Evolutionary conservation across 371 early-diverging fungal genomes (phyloP).

Genomic region (Zychaea mexicana): DNA sequence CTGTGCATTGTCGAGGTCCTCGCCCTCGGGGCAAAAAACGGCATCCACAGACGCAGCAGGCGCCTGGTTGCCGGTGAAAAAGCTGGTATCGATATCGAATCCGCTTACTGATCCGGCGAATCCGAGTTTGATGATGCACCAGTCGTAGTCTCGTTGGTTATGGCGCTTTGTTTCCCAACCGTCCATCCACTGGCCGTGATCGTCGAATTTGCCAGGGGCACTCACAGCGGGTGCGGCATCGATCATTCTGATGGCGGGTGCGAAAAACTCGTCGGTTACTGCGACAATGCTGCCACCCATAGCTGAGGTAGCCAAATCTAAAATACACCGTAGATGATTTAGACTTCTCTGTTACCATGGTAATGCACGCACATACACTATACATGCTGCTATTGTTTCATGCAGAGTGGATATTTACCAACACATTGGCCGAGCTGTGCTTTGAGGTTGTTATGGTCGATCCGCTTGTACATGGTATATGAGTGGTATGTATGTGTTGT

Average conservation of each 20-base stretch:
- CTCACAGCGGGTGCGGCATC: slow-evolving; percentile 71
- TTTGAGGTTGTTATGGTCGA: slow-evolving; percentile 7
- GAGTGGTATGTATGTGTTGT: not conserved
- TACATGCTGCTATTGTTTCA: no score
- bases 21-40: slow-evolving; percentile 50
- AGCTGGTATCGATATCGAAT: slow-evolving; percentile 86
- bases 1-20: slow-evolving; percentile 42
- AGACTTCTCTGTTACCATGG: not conserved
- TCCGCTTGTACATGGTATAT: slow-evolving; percentile 3
- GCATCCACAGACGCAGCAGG: slow-evolving; percentile 78
- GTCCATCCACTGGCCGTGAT: slow-evolving; percentile 81
- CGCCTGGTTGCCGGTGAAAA: slow-evolving; percentile 89
- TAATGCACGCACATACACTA: not conserved
- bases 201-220: slow-evolving; percentile 62
- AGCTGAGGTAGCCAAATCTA: slow-evolving; percentile 77
- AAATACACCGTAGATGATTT: not conserved
- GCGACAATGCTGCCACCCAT: slow-evolving; percentile 76
- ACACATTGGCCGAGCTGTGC: slow-evolving; percentile 7
- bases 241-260: slow-evolving; percentile 79
- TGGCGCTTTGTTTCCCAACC: slow-evolving; percentile 95
- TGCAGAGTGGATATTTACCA: not conserved
- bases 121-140: slow-evolving; percentile 87
- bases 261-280: slow-evolving; percentile 90
- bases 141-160: slow-evolving; percentile 78
- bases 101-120: slow-evolving; percentile 82